Base-by-base conservation (phyloP, 192 early-diverging fungal species). In the Funneliformis geosporum region DNA sequence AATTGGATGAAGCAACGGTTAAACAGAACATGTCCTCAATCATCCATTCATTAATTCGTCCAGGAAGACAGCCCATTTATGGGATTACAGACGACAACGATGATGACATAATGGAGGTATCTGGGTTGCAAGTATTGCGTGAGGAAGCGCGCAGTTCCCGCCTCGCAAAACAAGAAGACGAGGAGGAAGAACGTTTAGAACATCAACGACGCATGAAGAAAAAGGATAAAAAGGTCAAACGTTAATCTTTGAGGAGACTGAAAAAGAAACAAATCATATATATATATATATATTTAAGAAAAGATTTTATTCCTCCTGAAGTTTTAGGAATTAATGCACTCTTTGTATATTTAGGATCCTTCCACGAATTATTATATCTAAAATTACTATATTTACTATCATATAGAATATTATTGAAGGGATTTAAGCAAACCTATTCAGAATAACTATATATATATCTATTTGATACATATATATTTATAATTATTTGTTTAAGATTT, bases 101-200 rank as follows among this genome's bases (percentile, higher is more conserved):
- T 42, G 67, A 69, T 23, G 67, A 69, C 18, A 8, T 43, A 43
- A 69, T 69, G 67, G 67, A 69, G n/a, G 67, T n/a, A 6, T 42
- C 67, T 10, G 40, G 38, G n/a, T 21, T 10, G 0, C 39, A 69
- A 1, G 67, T 69, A 10, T n/a, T 69, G 8, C 33, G 39, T 9
- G 67, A 69, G 42, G 67, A 69, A 69, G 67, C 67, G 9, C 38
- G 33, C 38, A 42, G 38, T 40, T 43, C 38, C 39, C 18, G 40
- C 2, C 9, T 69, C 18, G 67, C 38, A 11, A 69, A 10, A 40
- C 42, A 69, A 42, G 67, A 69, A 43, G 67, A 69, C 42, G 67
- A 69, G 10, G 67, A 69, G 14, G 38, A 69, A 69, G 67, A 69
- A 69, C 67, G 67, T 14, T 18, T 33, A 8, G 67, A 69, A 21